Evolutionary conservation across 106 monocot species (phyloP), one percentile per base, ranked within the genome.

Genomic region (Triglochin maritima): DNA sequence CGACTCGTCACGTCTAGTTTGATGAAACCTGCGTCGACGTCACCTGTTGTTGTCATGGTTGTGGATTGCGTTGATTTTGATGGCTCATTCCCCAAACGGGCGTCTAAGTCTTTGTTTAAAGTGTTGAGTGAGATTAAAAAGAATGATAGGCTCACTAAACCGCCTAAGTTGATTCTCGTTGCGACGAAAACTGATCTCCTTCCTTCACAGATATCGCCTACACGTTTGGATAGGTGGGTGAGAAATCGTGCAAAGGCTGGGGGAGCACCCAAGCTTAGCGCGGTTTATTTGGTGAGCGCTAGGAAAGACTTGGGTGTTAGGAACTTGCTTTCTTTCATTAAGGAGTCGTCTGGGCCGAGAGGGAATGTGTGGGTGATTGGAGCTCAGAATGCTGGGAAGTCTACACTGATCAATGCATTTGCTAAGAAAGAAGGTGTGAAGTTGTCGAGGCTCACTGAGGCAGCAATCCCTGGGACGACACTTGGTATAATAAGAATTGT

Each of bases 371-470:
- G 98, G 98, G 88, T 98, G 52, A 77, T 98, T 50, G 98, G 98
- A 17, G 92, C 98, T 63, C 98, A 92, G 68, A 98, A 98, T 88
- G 92, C 92, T 10, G 98, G 98, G 56, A 98, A 98, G 58, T 98
- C 98, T 29, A 98, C 98, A 59, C 62, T 98, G 75, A 98, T 98
- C 41, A 98, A 98, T 72, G 74, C 84, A 2, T 71, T 98, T 57
- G 86, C 92, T 6, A 92, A 89, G 74, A 86, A 67, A 50, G 86
- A 84, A 79, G 88, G 88, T 63, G 78, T 82, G 6, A 86, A 86
- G 68, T 71, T 80, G 12, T 74, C 78, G 16, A 83, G 81, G 59
- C 76, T 98, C 52, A 98, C 98, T 2, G 98, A 92, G 71, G 98
- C 98, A 51, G 76, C 98, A 2, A 81, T 98, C 3, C 98, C 98